A percentile compares a stretch with the other conserved stretches of the same genome.
Evolutionary conservation across 257 asterid genomes (phyloP).

Genomic region (Solanum piurae): DNA sequence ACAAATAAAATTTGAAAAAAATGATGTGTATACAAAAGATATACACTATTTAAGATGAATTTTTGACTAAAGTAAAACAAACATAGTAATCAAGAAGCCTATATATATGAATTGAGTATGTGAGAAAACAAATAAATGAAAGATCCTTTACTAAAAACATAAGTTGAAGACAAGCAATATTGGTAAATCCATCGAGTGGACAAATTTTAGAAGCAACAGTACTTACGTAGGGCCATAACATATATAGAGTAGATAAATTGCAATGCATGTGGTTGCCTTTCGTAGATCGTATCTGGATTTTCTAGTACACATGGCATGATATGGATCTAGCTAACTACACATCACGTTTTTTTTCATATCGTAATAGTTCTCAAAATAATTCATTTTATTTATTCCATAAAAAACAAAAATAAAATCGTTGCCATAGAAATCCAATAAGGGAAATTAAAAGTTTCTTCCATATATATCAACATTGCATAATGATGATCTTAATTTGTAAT

Average conservation of each 20-base stretch:
- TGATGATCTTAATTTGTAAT: not conserved
- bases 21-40: too few species aligned
- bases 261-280: conserved; percentile 22
- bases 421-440: not conserved
- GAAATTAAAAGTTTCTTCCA: not conserved
- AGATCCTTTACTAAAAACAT: not conserved
- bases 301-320: conserved; percentile 24
- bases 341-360: not conserved
- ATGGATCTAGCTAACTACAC: not conserved
- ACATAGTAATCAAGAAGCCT: too few species aligned
- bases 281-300: conserved; percentile 10
- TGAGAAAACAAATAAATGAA: not conserved
- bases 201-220: conserved; percentile 40
- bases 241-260: not conserved
- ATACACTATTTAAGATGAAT: too few species aligned
- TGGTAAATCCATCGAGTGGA: conserved; percentile 15
- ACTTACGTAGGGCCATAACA: conserved; percentile 1
- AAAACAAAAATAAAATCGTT: not conserved
- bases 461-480: not conserved
- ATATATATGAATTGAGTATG: too few species aligned
- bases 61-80: too few species aligned
- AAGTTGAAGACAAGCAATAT: not conserved
- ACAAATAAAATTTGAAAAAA: too few species aligned
- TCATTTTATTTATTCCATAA: not conserved
- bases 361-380: not conserved